phyloP scores from a whole-genome alignment of 2,329 filamentous ascomycete genomes.

The Dothideomycetes sp. region DNA sequence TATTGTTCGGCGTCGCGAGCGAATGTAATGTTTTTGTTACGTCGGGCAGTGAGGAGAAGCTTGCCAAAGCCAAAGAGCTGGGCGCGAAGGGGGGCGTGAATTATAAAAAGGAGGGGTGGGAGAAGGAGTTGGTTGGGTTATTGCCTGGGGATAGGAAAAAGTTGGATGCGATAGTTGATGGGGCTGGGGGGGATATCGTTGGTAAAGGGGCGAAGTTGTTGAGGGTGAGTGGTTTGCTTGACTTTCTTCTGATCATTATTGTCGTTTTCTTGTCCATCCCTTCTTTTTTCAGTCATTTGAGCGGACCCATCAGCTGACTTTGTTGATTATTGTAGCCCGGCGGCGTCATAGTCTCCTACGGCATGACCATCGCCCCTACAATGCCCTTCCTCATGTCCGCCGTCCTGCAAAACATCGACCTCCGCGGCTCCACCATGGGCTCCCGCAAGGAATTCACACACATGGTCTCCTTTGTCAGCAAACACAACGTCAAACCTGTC shows the following conservation, averaged over 20 bases:
- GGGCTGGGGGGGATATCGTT: conserved; percentile 71
- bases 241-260: too few relatives aligned
- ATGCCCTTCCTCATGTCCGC: conserved; percentile 76
- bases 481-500: conserved; percentile 60
- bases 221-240: neutral
- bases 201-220: neutral
- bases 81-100: conserved; percentile 66
- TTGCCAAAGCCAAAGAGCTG: conserved; percentile 54
- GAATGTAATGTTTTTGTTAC: conserved; percentile 67
- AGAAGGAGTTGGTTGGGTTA: conserved; percentile 51
- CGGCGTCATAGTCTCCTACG: conserved; percentile 68
- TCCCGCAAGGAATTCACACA: conserved; percentile 70
- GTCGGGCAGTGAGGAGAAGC: conserved; percentile 58
- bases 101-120: conserved; percentile 67
- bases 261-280: too few relatives aligned
- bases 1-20: conserved; percentile 65
- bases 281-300: too few relatives aligned
- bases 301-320: conserved; percentile 52
- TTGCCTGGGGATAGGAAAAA: conserved; percentile 55
- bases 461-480: conserved; percentile 68
- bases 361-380: conserved; percentile 72
- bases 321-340: too few relatives aligned
- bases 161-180: conserved; percentile 72
- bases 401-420: conserved; percentile 69
- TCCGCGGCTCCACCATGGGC: conserved; percentile 76